Conservation (phyloP, 2,329 filamentous ascomycete genomes). For the Calonectria ilicicola region DNA sequence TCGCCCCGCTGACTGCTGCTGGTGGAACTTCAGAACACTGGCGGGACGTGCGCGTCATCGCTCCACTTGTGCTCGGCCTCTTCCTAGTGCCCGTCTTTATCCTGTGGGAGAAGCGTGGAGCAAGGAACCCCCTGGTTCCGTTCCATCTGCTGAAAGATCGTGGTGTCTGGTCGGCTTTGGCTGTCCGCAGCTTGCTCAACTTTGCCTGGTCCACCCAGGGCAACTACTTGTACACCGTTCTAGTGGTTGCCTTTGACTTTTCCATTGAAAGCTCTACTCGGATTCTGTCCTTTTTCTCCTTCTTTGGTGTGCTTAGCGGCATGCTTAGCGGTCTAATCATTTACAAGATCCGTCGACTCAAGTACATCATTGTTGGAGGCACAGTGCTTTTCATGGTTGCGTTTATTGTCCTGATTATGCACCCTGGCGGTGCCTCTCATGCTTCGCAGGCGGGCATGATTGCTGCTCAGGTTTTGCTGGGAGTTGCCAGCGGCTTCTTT, state of each 20-base stretch:
- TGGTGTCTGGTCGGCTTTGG: slow-evolving; percentile 71
- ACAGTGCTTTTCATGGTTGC: slow-evolving; percentile 67
- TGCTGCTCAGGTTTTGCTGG: slow-evolving; percentile 66
- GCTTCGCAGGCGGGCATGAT: slow-evolving; percentile 63
- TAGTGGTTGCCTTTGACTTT: slow-evolving; percentile 69
- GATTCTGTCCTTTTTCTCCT: slow-evolving; percentile 66
- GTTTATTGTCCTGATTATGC: slow-evolving; percentile 67
- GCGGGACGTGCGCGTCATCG: slow-evolving; percentile 62
- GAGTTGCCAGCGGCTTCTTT: slow-evolving; percentile 70
- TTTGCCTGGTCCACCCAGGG: slow-evolving; percentile 69
- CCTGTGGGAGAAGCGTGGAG: slow-evolving; percentile 64
- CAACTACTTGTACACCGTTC: slow-evolving; percentile 70
- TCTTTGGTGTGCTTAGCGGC: slow-evolving; percentile 66
- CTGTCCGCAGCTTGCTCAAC: slow-evolving; percentile 63
- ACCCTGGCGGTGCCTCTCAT: slow-evolving; percentile 59
- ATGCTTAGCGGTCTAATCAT: slow-evolving; percentile 64
- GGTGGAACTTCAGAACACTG: slow-evolving; percentile 61
- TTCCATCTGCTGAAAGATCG: slow-evolving; percentile 69
- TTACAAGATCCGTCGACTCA: slow-evolving; percentile 64
- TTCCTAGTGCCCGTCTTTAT: slow-evolving; percentile 61
- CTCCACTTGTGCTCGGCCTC: slow-evolving; percentile 64
- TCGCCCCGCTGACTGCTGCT: slow-evolving; percentile 66
- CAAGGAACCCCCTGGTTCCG: slow-evolving; percentile 65
- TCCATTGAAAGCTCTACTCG: slow-evolving; percentile 66
- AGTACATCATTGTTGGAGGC: slow-evolving; percentile 68